Evolutionary conservation across 176 grass and related monocot species (phyloP).

Genomic region (Aegilops umbellulata): DNA sequence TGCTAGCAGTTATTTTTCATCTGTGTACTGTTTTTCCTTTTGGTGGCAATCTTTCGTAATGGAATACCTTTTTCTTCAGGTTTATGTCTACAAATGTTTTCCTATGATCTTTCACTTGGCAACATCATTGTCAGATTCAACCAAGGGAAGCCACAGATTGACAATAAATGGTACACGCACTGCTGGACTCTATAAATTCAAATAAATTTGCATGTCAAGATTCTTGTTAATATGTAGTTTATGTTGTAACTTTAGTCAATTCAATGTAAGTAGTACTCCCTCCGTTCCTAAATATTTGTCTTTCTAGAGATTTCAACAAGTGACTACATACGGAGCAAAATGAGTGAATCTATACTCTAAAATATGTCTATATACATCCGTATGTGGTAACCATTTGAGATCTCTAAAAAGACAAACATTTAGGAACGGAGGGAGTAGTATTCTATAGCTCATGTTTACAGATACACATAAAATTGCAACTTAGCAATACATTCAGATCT

Average conservation of each 20-base stretch:
- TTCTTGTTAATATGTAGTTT: slow-evolving; percentile 1
- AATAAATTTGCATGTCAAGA: slow-evolving; percentile 20
- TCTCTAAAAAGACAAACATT: too few species aligned
- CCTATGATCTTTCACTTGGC: slow-evolving; percentile 57
- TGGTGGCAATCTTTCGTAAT: slow-evolving; percentile 15
- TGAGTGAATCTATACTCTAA: too few species aligned
- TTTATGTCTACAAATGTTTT: slow-evolving; percentile 86
- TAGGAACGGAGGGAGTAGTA: background rate
- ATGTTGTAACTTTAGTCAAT: background rate
- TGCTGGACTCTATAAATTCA: slow-evolving; percentile 18
- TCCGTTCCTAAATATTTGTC: too few species aligned
- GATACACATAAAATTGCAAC: background rate
- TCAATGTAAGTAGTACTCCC: background rate
- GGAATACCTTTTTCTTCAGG: slow-evolving; percentile 48
- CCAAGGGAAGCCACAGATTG: slow-evolving; percentile 76
- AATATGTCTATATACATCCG: too few species aligned
- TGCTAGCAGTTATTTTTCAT: slow-evolving; percentile 4
- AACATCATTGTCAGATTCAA: slow-evolving; percentile 66
- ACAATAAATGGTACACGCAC: slow-evolving; percentile 77
- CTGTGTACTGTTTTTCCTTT: slow-evolving; percentile 3
- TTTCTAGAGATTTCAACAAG: too few species aligned
- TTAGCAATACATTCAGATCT: background rate
- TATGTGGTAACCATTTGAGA: too few species aligned
- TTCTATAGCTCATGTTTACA: background rate
- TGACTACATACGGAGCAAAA: too few species aligned